These are phyloP conservation scores for Crithidia mellificae DNA, from an alignment of 208 protist species.

Conservation along the genomic window DNA sequence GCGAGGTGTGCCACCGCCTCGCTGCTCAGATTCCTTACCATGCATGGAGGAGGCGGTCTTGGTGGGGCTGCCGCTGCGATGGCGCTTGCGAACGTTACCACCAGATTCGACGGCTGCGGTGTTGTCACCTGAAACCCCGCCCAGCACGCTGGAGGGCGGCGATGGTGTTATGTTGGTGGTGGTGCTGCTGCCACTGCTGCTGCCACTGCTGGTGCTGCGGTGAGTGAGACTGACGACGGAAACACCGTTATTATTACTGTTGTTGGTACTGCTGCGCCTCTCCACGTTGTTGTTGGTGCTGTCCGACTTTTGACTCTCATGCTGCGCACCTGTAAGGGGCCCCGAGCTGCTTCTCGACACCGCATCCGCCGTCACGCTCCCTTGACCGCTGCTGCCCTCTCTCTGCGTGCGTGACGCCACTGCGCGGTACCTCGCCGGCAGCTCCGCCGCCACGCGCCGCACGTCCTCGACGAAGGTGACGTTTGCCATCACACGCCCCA, in stretches of 20 bases:
- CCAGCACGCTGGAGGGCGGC: not conserved
- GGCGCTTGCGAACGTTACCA: not conserved
- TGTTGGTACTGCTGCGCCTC: too few species aligned
- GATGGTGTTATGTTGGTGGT: not conserved
- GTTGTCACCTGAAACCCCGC: too few species aligned
- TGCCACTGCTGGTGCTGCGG: too few species aligned
- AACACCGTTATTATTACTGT: too few species aligned
- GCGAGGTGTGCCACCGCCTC: not conserved
- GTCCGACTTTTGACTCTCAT: too few species aligned
- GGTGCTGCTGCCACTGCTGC: too few species aligned
- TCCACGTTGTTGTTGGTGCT: too few species aligned
- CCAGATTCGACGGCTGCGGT: not conserved
- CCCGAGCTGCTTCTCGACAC: too few species aligned
- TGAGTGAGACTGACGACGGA: too few species aligned
- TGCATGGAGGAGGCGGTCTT: not conserved
- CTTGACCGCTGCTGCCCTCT: not conserved
- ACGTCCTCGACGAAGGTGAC: slow-evolving; percentile 55
- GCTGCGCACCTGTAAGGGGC: too few species aligned
- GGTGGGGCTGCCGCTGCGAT: slow-evolving; percentile 5
- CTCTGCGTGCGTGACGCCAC: not conserved
- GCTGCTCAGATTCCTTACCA: not conserved
- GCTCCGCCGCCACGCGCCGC: slow-evolving; percentile 17
- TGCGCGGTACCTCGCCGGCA: slow-evolving; percentile 7
- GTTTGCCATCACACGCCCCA: slow-evolving; percentile 83
- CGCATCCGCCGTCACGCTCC: not conserved